Evolutionary conservation across 176 grass and related monocot genomes (phyloP), one percentile per base, ranked within the genome.

Genomic region (Thinopyrum elongatum): DNA sequence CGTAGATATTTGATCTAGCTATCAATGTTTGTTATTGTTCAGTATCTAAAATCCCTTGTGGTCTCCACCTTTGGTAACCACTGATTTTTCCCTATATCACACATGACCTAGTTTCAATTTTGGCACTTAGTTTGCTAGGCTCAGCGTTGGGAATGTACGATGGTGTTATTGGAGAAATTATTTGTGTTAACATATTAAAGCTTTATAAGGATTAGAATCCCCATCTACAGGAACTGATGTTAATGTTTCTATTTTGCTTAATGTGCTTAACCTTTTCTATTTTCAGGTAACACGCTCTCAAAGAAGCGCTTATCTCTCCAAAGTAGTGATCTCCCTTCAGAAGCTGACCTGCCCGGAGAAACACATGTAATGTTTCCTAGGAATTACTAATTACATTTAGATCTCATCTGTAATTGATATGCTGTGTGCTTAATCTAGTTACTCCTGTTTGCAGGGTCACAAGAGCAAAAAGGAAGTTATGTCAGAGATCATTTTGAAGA

Each of bases 381-480:
- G 29, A 35, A 64, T 57, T 25, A 71, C 75, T n/a, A 58, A 22
- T 72, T 72, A 78, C 2, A 76, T 79, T n/a, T 27, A 38, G 16
- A 78, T 70, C 41, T 44, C n/a, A 41, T 86, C 19, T 77, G 13
- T 12, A 55, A 84, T 75, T 10, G 70, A 70, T 74, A 46, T 83
- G 15, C 7, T 68, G 35, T 84, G 67, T 67, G 27, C 75, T 91
- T 64, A 87, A 82, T 74, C 47, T 84, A 46, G 30, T 74, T 68
- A 33, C 59, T 22, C 30, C 81, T 91, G 74, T 84, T 87, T 42
- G 33, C 90, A 98, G 96, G 81, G 57, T 66, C 86, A 87, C 82
- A 98, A 95, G 86, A 87, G 90, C 82, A 98, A 98, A 88, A 98
- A 98, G 88, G 93, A 98, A 87, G 96, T 98, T 84, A 98, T 98